Percentiles rank a stretch among this genome's conserved stretches.
Conservation (phyloP, 2,329 filamentous ascomycete species). For the Cytospora mali region DNA sequence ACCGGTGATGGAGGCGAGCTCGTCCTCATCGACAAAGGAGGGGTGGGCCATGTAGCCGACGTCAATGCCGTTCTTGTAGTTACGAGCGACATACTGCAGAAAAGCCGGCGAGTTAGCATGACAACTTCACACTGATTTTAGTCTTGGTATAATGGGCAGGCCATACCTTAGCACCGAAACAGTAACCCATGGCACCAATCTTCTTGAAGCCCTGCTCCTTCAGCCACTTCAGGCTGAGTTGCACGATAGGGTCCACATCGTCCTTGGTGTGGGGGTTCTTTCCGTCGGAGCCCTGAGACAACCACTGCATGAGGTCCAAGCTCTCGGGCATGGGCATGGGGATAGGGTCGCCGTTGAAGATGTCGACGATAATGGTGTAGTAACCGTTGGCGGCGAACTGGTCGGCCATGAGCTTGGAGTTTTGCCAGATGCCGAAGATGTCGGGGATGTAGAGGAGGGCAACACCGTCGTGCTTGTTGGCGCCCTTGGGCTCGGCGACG, state of each 20-base stretch:
- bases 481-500: conserved; percentile 49
- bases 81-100: conserved; percentile 67
- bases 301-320: conserved; percentile 49
- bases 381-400: conserved; percentile 75
- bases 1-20: conserved; percentile 66
- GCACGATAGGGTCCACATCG: conserved; percentile 51
- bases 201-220: conserved; percentile 59
- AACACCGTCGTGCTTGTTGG: conserved; percentile 43
- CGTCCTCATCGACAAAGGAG: conserved; percentile 69
- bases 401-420: conserved; percentile 70
- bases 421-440: conserved; percentile 57
- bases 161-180: conserved; percentile 72
- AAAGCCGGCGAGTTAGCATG: not conserved
- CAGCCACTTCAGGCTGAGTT: conserved; percentile 58
- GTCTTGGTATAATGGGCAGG: no score
- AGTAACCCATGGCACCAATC: conserved; percentile 71
- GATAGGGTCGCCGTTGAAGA: conserved; percentile 69
- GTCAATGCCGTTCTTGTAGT: conserved; percentile 64
- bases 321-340: conserved; percentile 50
- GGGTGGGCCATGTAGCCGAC: conserved; percentile 78
- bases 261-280: conserved; percentile 52
- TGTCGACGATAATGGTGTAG: conserved; percentile 67
- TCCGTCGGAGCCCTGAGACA: conserved; percentile 47
- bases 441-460: conserved; percentile 53
- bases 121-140: no score